A percentile compares a stretch with the other conserved stretches of the same genome.
Conservation (phyloP, 2,329 filamentous ascomycete species). For the Ceratocystiopsis sp. region DNA sequence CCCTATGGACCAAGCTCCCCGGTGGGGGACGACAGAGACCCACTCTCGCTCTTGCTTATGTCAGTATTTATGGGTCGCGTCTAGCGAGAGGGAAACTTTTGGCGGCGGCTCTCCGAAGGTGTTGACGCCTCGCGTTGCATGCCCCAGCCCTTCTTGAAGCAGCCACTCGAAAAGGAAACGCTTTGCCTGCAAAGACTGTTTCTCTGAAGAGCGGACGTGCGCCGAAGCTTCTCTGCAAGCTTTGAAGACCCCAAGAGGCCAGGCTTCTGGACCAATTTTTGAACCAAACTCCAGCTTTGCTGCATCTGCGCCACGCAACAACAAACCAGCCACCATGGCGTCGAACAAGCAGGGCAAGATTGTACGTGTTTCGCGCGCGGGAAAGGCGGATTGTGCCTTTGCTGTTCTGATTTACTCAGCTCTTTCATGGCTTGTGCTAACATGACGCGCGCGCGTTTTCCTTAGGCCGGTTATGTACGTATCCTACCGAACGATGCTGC, state of each 20-base stretch:
- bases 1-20: background rate
- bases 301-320: constrained; percentile 17
- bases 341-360: constrained; percentile 95
- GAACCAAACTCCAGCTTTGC: constrained; percentile 18
- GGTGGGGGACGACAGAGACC: no score
- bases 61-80: no score
- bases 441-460: background rate
- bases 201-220: background rate
- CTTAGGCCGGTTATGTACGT: constrained; percentile 53
- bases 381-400: no score
- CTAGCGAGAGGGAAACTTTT: no score
- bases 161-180: no score
- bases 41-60: no score
- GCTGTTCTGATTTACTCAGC: background rate
- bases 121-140: no score
- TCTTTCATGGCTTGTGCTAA: background rate
- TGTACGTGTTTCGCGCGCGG: constrained; percentile 43
- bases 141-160: no score
- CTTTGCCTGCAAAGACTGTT: no score
- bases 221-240: constrained; percentile 3
- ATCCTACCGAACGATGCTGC: background rate
- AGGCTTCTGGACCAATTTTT: constrained; percentile 19
- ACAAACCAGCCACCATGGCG: constrained; percentile 38
- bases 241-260: constrained; percentile 1
- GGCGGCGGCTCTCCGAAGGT: no score